Percentiles rank a stretch among this genome's conserved stretches.
phyloP scores from a whole-genome alignment of 345 rosid species.

The Geranium brycei region DNA sequence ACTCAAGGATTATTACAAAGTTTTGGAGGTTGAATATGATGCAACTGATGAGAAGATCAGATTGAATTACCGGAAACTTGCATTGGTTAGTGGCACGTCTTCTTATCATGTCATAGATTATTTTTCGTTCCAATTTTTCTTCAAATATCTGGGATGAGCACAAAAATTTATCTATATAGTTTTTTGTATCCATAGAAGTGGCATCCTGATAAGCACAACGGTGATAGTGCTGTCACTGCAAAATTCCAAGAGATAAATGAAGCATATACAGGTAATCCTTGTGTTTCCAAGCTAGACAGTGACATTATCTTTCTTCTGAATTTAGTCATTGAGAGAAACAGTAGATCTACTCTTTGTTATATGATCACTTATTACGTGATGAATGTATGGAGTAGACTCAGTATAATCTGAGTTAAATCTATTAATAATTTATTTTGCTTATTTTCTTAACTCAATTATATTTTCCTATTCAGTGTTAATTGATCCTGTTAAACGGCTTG shows the following conservation, averaged over 20 bases:
- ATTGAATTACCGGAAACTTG: conserved; percentile 61
- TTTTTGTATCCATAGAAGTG: conserved; percentile 35
- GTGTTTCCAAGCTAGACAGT: neutral
- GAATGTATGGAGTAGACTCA: no score
- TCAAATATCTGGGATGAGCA: neutral
- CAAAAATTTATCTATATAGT: neutral
- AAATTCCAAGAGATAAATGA: conserved; percentile 76
- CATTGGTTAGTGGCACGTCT: conserved; percentile 46
- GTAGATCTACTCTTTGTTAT: no score
- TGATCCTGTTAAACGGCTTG: conserved; percentile 62
- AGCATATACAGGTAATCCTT: conserved; percentile 48
- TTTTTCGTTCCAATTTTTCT: conserved; percentile 3
- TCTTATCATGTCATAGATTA: conserved; percentile 13
- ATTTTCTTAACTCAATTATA: neutral
- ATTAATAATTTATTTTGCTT: neutral
- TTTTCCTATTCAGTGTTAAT: conserved; percentile 44
- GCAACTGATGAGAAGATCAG: conserved; percentile 72
- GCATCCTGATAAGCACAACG: conserved; percentile 85
- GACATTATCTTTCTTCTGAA: no score
- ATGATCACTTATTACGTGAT: no score
- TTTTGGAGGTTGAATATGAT: conserved; percentile 68
- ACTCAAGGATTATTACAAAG: conserved; percentile 61
- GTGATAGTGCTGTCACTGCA: conserved; percentile 51
- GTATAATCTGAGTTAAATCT: neutral
- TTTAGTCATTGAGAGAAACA: no score